Percentiles rank a stretch among this genome's conserved stretches.
phyloP scores from a whole-genome alignment of 768 basidiomycete species.

The Tylopilus rubrobrunneus region DNA sequence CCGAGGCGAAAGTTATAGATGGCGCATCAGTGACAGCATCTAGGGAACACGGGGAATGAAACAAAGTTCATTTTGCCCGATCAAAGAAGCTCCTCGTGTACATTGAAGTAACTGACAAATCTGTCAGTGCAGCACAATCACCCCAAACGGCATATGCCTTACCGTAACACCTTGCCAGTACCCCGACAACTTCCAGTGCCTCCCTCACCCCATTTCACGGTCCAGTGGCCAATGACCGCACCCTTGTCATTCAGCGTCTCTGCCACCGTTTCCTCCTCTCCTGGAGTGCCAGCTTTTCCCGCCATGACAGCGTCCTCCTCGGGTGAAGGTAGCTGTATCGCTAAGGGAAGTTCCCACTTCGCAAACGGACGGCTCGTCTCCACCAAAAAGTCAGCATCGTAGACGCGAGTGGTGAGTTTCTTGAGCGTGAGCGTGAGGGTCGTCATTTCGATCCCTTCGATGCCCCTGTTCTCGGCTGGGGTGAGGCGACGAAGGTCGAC shows the following conservation, averaged over 20 bases:
- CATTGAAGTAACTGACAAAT: constrained; percentile 43
- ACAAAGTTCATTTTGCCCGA: not conserved
- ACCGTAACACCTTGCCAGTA: constrained; percentile 68
- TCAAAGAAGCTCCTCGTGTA: constrained; percentile 47
- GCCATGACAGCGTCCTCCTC: constrained; percentile 31
- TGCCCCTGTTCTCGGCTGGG: constrained; percentile 39
- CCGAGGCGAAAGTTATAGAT: not conserved
- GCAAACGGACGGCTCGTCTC: constrained; percentile 68
- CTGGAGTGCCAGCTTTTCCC: constrained; percentile 35
- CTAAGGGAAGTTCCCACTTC: constrained; percentile 71
- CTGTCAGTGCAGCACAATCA: not conserved
- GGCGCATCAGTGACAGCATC: not conserved
- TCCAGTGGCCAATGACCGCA: constrained; percentile 67
- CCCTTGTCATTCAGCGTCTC: constrained; percentile 64
- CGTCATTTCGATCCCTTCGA: constrained; percentile 63
- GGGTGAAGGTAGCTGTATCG: constrained; percentile 42
- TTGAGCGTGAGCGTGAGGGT: constrained; percentile 60
- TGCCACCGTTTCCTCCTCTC: constrained; percentile 73
- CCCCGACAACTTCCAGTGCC: constrained; percentile 61
- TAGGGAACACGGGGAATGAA: not conserved
- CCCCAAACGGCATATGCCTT: constrained; percentile 19
- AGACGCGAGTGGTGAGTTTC: constrained; percentile 64
- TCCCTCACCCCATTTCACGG: constrained; percentile 69
- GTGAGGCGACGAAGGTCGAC: constrained; percentile 51
- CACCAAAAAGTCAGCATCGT: constrained; percentile 69